Base-by-base conservation (phyloP, 1,139 yeast genomes). In the Blastobotrys buckinghamii region DNA sequence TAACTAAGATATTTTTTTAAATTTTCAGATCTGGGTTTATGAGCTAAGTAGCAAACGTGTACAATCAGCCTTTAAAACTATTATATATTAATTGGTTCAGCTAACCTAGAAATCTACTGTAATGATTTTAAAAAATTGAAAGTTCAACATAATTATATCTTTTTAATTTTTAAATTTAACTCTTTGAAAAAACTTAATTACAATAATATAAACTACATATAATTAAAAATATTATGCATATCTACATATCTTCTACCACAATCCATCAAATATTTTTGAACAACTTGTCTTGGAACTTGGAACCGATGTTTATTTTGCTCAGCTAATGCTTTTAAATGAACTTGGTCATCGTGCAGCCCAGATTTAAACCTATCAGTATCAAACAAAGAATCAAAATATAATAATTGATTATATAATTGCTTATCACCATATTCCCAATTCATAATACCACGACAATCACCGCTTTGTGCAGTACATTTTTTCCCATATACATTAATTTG, bases 181-280 rank as follows among this genome's bases (percentile, higher is more conserved):
- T n/a, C n/a, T n/a, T n/a, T n/a, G n/a, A n/a, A n/a, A n/a, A n/a
- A n/a, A n/a, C n/a, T n/a, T n/a, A n/a, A n/a, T n/a, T n/a, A n/a
- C n/a, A n/a, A n/a, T 32, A 32, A 17, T 5, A 5, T 32, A 17
- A 32, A 39, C 35, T 50, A 56, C 49, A 57, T 53, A 47, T 55
- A 59, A 15, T 56, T 55, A 66, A 92, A 92, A 34, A 89, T 82
- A 33, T 79, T 73, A 8, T 83, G 82, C 88, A 92, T 82, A 62
- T 88, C 88, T 41, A 92, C 97, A 65, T 83, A 90, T 48, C 97
- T 77, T 58, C 97, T 82, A 12, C 96, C 97, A 68, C 95, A 86
- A 55, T 86, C 86, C 47, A 74, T 73, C 60, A 92, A 70, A 59
- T 92, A 92, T 66, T 82, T 82, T 55, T 79, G 78, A 0, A 86